Evolutionary conservation across 2,329 filamentous ascomycete genomes (phyloP).

Genomic region (Pseudocercospora fijiensis): DNA sequence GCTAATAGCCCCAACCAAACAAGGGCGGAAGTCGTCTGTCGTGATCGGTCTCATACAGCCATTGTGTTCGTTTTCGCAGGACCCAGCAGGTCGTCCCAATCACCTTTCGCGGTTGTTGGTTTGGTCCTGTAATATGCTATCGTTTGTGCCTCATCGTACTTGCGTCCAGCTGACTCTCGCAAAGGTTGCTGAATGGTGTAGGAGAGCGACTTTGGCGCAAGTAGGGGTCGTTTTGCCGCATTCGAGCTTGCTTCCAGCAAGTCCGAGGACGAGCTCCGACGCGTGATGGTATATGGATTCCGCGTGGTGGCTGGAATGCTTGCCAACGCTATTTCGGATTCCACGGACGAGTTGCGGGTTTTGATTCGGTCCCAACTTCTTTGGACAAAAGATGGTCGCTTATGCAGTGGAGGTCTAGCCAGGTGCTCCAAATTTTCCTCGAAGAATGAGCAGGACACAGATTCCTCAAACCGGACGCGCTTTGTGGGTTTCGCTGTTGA

Average conservation of each 20-base stretch:
- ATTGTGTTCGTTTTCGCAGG: slow-evolving; percentile 14
- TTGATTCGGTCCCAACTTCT: slow-evolving; percentile 21
- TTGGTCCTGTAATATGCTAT: slow-evolving; percentile 13
- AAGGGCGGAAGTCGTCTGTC: neutral
- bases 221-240: slow-evolving; percentile 1
- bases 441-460: slow-evolving; percentile 23
- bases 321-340: slow-evolving; percentile 16
- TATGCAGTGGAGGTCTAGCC: slow-evolving; percentile 9
- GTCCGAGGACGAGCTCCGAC: slow-evolving; percentile 15
- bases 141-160: slow-evolving; percentile 21
- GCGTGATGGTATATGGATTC: slow-evolving; percentile 13
- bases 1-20: slow-evolving; percentile 6
- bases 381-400: slow-evolving; percentile 19
- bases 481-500: slow-evolving; percentile 18
- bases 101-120: slow-evolving; percentile 16
- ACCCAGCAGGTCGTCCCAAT: slow-evolving; percentile 21
- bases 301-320: slow-evolving; percentile 16
- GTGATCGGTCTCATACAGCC: slow-evolving; percentile 10
- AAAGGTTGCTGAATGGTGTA: slow-evolving; percentile 21
- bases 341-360: slow-evolving; percentile 12
- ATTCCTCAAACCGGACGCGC: slow-evolving; percentile 21
- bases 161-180: slow-evolving; percentile 19
- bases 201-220: slow-evolving; percentile 4
- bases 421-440: slow-evolving; percentile 16
- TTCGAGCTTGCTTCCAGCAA: slow-evolving; percentile 11